Conservation (phyloP, 1,284 basidiomycete genomes). For the Heterobasidion irregulare region DNA sequence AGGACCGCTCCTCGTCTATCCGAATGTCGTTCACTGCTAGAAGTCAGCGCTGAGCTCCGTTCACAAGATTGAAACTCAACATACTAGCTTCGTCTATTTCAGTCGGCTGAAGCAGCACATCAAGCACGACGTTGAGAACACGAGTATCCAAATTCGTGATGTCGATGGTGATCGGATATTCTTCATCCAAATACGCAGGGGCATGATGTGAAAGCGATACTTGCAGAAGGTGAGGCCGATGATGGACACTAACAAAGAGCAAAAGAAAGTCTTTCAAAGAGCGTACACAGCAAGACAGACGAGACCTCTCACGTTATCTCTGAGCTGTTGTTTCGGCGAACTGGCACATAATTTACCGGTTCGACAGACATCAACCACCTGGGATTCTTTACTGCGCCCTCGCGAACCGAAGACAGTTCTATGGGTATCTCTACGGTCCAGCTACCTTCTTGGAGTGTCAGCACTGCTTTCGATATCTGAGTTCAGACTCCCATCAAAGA, state of each 20-base stretch:
- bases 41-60: neutral
- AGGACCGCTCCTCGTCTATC: slow-evolving; percentile 53
- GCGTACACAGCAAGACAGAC: neutral
- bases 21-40: slow-evolving; percentile 52
- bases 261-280: neutral
- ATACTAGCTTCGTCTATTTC: slow-evolving; percentile 69
- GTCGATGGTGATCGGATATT: slow-evolving; percentile 60
- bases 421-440: slow-evolving; percentile 63
- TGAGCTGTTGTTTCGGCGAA: slow-evolving; percentile 40
- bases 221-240: slow-evolving; percentile 51
- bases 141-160: slow-evolving; percentile 64
- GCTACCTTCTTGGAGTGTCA: slow-evolving; percentile 43
- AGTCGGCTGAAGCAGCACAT: slow-evolving; percentile 71
- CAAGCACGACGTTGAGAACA: slow-evolving; percentile 58
- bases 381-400: slow-evolving; percentile 21
- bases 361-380: slow-evolving; percentile 50
- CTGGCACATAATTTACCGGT: slow-evolving; percentile 41
- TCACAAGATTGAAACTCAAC: slow-evolving; percentile 16
- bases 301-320: slow-evolving; percentile 35
- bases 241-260: slow-evolving; percentile 41
- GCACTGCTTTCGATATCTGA: slow-evolving; percentile 43
- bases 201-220: slow-evolving; percentile 48
- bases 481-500: neutral
- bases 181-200: slow-evolving; percentile 73
- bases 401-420: slow-evolving; percentile 28